Evolutionary conservation across 257 asterid species (phyloP).

Genomic region (Ocimum tenuiflorum): DNA sequence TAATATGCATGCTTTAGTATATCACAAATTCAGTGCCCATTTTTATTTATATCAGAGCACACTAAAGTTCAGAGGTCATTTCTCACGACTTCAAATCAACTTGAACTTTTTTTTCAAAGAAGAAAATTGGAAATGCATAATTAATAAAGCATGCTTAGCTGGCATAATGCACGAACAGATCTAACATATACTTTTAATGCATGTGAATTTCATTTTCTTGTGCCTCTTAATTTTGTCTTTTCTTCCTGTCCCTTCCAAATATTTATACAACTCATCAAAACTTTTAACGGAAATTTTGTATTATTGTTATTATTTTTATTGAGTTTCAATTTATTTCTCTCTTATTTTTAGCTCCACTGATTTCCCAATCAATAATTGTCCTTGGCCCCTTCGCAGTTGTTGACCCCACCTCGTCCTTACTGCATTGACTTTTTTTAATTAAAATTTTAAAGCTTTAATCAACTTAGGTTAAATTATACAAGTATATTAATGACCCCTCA

Average conservation of each 20-base stretch:
- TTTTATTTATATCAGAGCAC: no score
- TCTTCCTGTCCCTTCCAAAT: conserved; percentile 18
- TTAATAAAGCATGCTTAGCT: conserved; percentile 20
- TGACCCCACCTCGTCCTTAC: conserved; percentile 28
- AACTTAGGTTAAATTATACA: background rate
- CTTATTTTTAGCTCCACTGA: conserved; percentile 26
- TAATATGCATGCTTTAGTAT: no score
- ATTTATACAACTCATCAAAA: conserved; percentile 11
- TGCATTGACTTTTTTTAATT: conserved; percentile 7
- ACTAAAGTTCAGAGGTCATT: no score
- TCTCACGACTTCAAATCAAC: background rate
- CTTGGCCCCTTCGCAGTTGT: conserved; percentile 4
- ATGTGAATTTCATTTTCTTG: conserved; percentile 34
- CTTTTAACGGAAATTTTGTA: conserved; percentile 13
- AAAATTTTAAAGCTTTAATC: background rate
- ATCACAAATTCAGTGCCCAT: no score
- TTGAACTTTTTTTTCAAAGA: background rate
- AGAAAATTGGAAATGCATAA: background rate
- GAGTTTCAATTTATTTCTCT: background rate
- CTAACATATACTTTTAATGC: conserved; percentile 23
- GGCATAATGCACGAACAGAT: conserved; percentile 19
- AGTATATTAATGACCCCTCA: background rate
- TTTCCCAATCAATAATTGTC: conserved; percentile 25
- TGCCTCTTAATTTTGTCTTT: conserved; percentile 25
- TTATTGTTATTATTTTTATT: background rate